phyloP scores from a whole-genome alignment of 805 yeast genomes.

The Myxozyma vanderwaltii region DNA sequence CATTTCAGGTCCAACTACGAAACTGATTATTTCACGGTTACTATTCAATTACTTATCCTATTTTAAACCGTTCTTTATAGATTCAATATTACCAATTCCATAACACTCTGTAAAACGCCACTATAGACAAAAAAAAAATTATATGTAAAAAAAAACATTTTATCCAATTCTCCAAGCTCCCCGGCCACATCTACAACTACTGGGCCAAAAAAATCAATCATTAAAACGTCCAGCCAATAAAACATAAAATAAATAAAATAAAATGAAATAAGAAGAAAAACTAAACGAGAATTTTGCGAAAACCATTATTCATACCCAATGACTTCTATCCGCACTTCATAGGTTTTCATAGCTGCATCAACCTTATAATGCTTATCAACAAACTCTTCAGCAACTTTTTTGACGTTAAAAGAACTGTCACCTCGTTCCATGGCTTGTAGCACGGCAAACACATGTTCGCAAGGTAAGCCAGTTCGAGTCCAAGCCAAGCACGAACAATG shows the following conservation, averaged over 20 bases:
- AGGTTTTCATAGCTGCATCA: conserved; percentile 7
- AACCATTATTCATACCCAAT: conserved; percentile 14
- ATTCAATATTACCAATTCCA: too few species aligned
- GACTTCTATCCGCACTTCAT: conserved; percentile 20
- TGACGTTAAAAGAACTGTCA: not conserved
- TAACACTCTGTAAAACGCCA: not conserved
- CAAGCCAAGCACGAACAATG: conserved; percentile 26
- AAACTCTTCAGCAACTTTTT: not conserved
- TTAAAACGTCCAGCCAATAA: not conserved
- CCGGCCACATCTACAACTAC: not conserved
- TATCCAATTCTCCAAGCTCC: not conserved
- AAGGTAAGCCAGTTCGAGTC: conserved; percentile 20
- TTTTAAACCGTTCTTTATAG: too few species aligned
- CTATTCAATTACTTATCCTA: too few species aligned
- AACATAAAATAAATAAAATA: not conserved
- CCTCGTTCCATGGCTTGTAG: not conserved
- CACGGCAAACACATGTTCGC: conserved; percentile 24
- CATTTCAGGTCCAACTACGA: too few species aligned
- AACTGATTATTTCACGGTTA: too few species aligned
- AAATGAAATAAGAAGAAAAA: not conserved
- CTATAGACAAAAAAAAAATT: not conserved
- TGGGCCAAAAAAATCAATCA: not conserved
- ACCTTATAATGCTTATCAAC: not conserved
- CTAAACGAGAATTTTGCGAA: too few species aligned
- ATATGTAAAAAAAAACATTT: not conserved